A percentile compares a stretch with the other conserved stretches of the same genome.
Evolutionary conservation across 257 asterid species (phyloP).

Genomic region (Catharanthus roseus): DNA sequence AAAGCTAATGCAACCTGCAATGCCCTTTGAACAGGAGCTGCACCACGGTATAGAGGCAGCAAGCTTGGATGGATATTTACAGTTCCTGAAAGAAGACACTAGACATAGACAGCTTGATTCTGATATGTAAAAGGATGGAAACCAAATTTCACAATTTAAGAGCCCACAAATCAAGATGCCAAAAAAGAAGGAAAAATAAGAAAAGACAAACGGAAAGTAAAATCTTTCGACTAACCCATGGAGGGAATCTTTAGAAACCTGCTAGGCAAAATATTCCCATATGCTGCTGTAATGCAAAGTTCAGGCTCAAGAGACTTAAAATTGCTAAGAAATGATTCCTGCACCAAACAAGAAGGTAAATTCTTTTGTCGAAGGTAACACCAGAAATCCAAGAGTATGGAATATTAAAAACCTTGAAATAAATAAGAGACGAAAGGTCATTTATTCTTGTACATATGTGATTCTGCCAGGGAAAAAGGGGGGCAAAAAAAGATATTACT

Average conservation of each 20-base stretch:
- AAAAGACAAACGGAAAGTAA: constrained; percentile 1
- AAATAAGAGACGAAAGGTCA: neutral
- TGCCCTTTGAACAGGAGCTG: constrained; percentile 98
- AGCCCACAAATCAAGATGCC: neutral
- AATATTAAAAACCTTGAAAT: neutral
- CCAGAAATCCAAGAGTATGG: neutral
- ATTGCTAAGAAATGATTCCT: constrained; percentile 67
- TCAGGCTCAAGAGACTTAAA: constrained; percentile 78
- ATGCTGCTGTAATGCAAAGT: constrained; percentile 94
- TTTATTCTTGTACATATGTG: neutral
- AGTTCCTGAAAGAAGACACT: constrained; percentile 57
- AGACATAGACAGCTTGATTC: constrained; percentile 28
- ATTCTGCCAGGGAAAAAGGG: neutral
- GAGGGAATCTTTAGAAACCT: constrained; percentile 81
- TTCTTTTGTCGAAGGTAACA: neutral
- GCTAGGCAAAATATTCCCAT: constrained; percentile 87
- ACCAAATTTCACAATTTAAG: neutral
- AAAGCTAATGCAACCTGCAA: constrained; percentile 50
- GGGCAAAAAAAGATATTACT: neutral
- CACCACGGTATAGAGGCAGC: constrained; percentile 96
- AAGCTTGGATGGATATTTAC: constrained; percentile 91
- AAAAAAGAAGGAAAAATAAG: neutral
- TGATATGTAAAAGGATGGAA: constrained; percentile 10
- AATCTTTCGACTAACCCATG: constrained; percentile 56
- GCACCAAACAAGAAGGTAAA: constrained; percentile 20